Conservation (phyloP, 1,139 yeast species). For the Saccharomyces hybrid region DNA sequence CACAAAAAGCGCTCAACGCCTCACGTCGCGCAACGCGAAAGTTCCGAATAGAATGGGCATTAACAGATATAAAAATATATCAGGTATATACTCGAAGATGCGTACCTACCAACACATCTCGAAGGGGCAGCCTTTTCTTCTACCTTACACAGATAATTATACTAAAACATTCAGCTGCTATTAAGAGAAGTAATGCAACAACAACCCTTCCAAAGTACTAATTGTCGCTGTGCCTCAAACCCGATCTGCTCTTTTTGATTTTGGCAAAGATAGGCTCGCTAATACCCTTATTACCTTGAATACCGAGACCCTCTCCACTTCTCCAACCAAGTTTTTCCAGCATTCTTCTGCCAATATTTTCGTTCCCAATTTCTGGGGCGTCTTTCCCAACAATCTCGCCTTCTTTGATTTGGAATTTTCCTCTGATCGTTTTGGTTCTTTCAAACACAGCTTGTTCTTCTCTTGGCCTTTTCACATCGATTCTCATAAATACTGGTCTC, state of each 20-base stretch:
- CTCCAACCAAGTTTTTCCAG: conserved; percentile 84
- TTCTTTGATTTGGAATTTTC: conserved; percentile 50
- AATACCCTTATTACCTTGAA: conserved; percentile 66
- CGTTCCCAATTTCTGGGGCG: conserved; percentile 72
- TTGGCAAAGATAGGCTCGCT: conserved; percentile 76
- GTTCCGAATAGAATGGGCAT: background rate
- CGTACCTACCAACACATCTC: too few relatives aligned
- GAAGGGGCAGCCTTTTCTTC: too few relatives aligned
- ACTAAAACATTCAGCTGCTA: background rate
- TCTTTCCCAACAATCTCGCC: conserved; percentile 86
- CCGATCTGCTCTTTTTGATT: conserved; percentile 73
- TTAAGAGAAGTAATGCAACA: background rate
- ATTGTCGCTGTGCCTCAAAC: conserved; percentile 41
- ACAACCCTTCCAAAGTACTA: background rate
- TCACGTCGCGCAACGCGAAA: background rate
- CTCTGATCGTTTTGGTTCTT: conserved; percentile 5
- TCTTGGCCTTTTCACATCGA: conserved; percentile 48
- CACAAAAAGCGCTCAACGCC: background rate
- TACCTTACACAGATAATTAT: too few relatives aligned
- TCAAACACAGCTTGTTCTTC: conserved; percentile 32
- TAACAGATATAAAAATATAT: too few relatives aligned
- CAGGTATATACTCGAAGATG: too few relatives aligned
- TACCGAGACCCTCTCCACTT: conserved; percentile 80
- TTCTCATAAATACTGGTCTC: conserved; percentile 57
- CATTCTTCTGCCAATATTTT: conserved; percentile 73